Evolutionary conservation across 768 basidiomycete species (phyloP).

Genomic region (Collybia sordida): DNA sequence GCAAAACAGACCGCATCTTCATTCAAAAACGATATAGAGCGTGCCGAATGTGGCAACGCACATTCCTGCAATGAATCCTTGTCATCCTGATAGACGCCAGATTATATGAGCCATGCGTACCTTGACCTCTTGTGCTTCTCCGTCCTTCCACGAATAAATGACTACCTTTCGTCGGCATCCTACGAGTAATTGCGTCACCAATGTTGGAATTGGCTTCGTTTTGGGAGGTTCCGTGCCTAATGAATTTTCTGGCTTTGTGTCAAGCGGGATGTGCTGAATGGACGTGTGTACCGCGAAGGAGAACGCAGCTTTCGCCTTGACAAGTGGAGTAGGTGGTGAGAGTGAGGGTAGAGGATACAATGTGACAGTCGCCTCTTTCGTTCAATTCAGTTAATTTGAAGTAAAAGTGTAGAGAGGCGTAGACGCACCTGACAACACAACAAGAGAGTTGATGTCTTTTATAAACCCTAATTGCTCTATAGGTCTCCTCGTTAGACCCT

Average conservation of each 20-base stretch:
- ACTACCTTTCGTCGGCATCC: conserved; percentile 87
- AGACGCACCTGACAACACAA: conserved; percentile 75
- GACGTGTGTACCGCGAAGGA: conserved; percentile 76
- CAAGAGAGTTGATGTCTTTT: conserved; percentile 82
- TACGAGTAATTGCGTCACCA: conserved; percentile 76
- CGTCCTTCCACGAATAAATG: conserved; percentile 85
- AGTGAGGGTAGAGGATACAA: conserved; percentile 77
- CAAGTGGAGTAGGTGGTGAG: conserved; percentile 66
- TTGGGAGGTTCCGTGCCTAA: conserved; percentile 29
- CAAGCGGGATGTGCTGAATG: conserved; percentile 42
- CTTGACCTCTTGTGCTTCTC: conserved; percentile 70
- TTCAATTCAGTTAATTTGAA: neutral
- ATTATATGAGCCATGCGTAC: conserved; percentile 34
- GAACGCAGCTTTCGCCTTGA: conserved; percentile 78
- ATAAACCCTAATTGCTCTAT: conserved; percentile 90
- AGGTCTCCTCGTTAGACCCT: conserved; percentile 58
- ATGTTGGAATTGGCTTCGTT: conserved; percentile 53
- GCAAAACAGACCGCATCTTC: conserved; percentile 66
- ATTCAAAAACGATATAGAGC: conserved; percentile 74
- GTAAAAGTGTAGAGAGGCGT: neutral
- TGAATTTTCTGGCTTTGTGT: conserved; percentile 18
- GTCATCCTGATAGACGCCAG: neutral
- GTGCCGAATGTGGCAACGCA: conserved; percentile 85
- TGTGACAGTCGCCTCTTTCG: conserved; percentile 67
- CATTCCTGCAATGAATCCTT: conserved; percentile 60